These are phyloP conservation scores for Phialophora expanda DNA, from an alignment of 2,329 filamentous ascomycete species.

Conservation along the genomic window DNA sequence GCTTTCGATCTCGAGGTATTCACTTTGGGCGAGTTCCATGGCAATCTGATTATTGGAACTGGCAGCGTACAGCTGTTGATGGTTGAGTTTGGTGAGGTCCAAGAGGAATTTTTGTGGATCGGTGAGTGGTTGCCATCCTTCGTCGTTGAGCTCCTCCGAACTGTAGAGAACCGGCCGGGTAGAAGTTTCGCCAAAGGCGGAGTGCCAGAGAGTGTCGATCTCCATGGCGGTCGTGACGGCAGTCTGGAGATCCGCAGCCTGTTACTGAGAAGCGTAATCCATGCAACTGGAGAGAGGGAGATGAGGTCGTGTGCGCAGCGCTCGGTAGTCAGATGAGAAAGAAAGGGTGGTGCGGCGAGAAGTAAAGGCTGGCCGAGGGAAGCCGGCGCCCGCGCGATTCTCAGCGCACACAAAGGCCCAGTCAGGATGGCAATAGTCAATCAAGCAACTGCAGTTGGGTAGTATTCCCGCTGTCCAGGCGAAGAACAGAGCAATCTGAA, in stretches of 20 bases:
- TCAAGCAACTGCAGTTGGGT: not conserved
- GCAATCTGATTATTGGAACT: conserved; percentile 60
- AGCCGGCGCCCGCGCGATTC: not conserved
- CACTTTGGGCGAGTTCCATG: conserved; percentile 63
- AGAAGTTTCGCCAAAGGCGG: conserved; percentile 34
- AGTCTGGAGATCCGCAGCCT: not conserved
- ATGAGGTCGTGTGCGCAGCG: conserved; percentile 11
- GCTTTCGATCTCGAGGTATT: conserved; percentile 58
- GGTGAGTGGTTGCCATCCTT: conserved; percentile 37
- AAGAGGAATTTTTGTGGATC: conserved; percentile 35
- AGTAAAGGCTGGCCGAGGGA: conserved; percentile 11
- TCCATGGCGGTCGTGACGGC: conserved; percentile 26
- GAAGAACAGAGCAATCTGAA: conserved; percentile 15
- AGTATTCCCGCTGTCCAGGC: not conserved
- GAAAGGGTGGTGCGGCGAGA: conserved; percentile 17
- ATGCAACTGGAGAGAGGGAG: conserved; percentile 19
- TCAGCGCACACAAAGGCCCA: not conserved
- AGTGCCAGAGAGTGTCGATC: conserved; percentile 33
- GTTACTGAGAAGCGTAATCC: conserved; percentile 3
- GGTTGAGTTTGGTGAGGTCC: conserved; percentile 30
- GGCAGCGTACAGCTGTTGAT: conserved; percentile 56
- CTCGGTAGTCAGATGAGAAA: conserved; percentile 8
- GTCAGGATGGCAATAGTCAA: not conserved
- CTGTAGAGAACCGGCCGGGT: conserved; percentile 35
- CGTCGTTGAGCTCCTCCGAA: conserved; percentile 32